These are phyloP conservation scores for Colletotrichum euphorbiae DNA, from an alignment of 2,329 filamentous ascomycete species.

Conservation along the genomic window DNA sequence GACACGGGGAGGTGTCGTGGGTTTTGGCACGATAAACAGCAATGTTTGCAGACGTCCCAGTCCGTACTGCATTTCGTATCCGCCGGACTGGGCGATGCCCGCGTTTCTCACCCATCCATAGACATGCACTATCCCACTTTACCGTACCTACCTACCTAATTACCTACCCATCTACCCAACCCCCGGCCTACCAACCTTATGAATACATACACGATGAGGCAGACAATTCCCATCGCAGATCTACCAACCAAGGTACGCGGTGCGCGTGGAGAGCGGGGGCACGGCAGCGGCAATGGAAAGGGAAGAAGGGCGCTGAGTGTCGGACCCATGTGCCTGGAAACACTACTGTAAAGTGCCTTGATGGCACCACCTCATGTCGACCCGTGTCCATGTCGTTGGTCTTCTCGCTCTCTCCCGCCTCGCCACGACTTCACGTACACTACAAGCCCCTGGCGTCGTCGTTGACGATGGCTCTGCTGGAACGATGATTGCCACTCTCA, in stretches of 20 bases:
- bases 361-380: not conserved
- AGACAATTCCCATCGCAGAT: too few species aligned
- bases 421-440: not conserved
- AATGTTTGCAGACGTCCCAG: slow-evolving; percentile 22
- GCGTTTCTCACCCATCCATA: not conserved
- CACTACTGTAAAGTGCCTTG: not conserved
- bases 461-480: not conserved
- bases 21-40: slow-evolving; percentile 13
- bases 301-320: not conserved
- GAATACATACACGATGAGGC: too few species aligned
- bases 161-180: too few species aligned
- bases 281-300: too few species aligned
- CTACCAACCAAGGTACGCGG: too few species aligned
- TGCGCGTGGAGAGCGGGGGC: too few species aligned
- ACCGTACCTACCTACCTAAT: too few species aligned
- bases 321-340: not conserved
- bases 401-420: not conserved
- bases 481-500: not conserved
- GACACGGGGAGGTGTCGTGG: not conserved
- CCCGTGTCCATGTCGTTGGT: too few species aligned
- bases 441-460: slow-evolving; percentile 2
- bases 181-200: too few species aligned
- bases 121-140: too few species aligned
- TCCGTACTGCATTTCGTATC: slow-evolving; percentile 8
- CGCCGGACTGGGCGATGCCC: slow-evolving; percentile 18